Conservation (phyloP, 2,329 filamentous ascomycete species). For the Fusarium torulosum region DNA sequence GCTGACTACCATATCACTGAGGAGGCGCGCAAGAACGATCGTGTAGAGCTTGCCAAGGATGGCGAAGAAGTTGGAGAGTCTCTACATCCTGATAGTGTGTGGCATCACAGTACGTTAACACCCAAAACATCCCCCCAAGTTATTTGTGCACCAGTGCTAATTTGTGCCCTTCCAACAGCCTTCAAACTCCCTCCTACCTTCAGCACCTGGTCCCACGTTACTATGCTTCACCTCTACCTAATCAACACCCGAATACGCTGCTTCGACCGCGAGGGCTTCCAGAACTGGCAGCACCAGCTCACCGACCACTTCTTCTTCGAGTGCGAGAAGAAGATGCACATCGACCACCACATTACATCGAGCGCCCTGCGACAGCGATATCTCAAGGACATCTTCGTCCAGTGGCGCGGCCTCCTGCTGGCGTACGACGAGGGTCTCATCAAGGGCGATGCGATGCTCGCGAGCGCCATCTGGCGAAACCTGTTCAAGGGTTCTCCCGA, state of each 20-base stretch:
- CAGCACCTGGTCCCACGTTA: conserved; percentile 94
- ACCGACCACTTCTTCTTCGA: conserved; percentile 96
- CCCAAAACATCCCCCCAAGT: neutral
- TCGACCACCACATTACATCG: conserved; percentile 78
- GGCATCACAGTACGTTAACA: conserved; percentile 78
- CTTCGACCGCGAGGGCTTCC: conserved; percentile 76
- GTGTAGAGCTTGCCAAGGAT: conserved; percentile 77
- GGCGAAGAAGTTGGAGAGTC: conserved; percentile 82
- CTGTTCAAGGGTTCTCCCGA: conserved; percentile 79
- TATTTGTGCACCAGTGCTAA: neutral
- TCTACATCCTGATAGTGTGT: conserved; percentile 57
- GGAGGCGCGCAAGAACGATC: conserved; percentile 72
- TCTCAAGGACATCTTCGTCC: conserved; percentile 89
- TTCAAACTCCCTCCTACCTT: conserved; percentile 88
- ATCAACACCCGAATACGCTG: conserved; percentile 85
- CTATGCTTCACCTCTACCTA: conserved; percentile 96
- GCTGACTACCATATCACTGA: conserved; percentile 83
- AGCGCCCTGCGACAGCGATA: conserved; percentile 72
- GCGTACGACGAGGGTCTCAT: conserved; percentile 87
- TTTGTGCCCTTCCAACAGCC: conserved; percentile 61
- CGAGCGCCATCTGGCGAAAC: conserved; percentile 91
- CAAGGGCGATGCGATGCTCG: conserved; percentile 81
- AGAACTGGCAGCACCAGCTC: conserved; percentile 88
- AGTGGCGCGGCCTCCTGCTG: conserved; percentile 89
- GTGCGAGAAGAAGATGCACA: conserved; percentile 85